Conservation (phyloP, 305 asterid genomes). For the Fraxinus sp. region DNA sequence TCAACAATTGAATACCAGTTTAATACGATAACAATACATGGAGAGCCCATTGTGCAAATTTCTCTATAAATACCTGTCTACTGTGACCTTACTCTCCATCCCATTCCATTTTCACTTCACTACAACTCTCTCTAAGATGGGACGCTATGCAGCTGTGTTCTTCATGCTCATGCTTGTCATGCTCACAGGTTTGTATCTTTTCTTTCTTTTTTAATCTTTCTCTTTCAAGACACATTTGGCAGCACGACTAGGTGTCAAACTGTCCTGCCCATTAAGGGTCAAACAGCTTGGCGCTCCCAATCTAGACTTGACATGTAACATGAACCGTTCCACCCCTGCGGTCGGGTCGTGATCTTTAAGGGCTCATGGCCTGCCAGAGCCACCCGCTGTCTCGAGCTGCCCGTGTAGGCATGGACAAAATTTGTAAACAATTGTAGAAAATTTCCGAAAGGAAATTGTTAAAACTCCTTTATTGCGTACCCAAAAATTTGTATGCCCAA, state of each 20-base stretch:
- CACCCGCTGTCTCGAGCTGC: neutral
- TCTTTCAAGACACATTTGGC: neutral
- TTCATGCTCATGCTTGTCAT: neutral
- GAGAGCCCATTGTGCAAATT: neutral
- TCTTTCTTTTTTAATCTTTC: too few relatives aligned
- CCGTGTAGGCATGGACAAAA: neutral
- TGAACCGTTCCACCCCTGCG: neutral
- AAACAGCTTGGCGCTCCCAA: neutral
- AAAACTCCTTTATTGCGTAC: too few relatives aligned
- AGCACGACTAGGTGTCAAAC: too few relatives aligned
- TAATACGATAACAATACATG: neutral
- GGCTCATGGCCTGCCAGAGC: neutral
- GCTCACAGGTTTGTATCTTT: neutral
- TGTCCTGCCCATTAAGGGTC: neutral
- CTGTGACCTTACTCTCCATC: neutral
- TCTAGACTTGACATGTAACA: neutral
- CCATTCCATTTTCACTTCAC: neutral
- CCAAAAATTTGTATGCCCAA: too few relatives aligned
- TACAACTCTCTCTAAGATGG: neutral
- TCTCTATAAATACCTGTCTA: neutral
- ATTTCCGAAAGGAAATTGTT: too few relatives aligned
- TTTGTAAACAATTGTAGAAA: too few relatives aligned
- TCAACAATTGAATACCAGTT: neutral
- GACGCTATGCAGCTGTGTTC: neutral
- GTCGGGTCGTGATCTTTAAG: neutral